Conservation (phyloP, 2,329 filamentous ascomycete species). For the Ophiostoma ulmi region DNA sequence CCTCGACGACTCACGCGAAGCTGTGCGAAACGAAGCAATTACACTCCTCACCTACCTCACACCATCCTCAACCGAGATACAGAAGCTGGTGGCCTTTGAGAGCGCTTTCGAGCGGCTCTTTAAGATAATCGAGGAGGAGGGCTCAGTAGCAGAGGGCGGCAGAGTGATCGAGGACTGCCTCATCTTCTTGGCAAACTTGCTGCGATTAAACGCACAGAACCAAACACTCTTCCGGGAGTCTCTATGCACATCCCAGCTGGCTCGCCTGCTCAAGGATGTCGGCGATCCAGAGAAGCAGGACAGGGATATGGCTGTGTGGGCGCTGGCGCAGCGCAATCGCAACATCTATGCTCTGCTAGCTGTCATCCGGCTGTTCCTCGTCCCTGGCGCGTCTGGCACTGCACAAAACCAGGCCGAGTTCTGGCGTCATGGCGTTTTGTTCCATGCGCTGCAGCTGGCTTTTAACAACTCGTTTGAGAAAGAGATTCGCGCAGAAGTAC, state of each 20-base stretch:
- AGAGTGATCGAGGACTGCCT: constrained; percentile 89
- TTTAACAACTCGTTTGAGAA: constrained; percentile 69
- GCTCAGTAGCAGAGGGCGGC: constrained; percentile 74
- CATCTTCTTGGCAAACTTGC: constrained; percentile 80
- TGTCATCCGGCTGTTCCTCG: constrained; percentile 79
- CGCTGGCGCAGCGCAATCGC: constrained; percentile 71
- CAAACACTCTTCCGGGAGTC: constrained; percentile 92
- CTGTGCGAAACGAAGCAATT: constrained; percentile 80
- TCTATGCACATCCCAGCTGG: constrained; percentile 69
- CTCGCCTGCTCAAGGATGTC: constrained; percentile 59
- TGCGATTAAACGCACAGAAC: constrained; percentile 83
- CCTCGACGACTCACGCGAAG: constrained; percentile 80
- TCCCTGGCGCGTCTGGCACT: constrained; percentile 73
- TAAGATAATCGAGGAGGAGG: constrained; percentile 73
- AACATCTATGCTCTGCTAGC: constrained; percentile 88
- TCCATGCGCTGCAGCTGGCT: constrained; percentile 73
- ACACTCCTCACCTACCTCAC: constrained; percentile 85
- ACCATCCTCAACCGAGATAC: constrained; percentile 77
- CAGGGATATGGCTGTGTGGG: constrained; percentile 66
- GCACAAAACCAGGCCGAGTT: constrained; percentile 79
- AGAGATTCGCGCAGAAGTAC: constrained; percentile 75
- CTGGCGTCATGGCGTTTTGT: constrained; percentile 74
- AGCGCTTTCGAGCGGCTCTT: constrained; percentile 88
- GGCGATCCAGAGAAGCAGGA: constrained; percentile 34
- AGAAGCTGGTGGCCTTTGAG: constrained; percentile 93